A percentile compares a stretch with the other conserved stretches of the same genome.
These are phyloP conservation scores for Psidium guajava DNA, from an alignment of 345 rosid genomes.

Conservation along the genomic window DNA sequence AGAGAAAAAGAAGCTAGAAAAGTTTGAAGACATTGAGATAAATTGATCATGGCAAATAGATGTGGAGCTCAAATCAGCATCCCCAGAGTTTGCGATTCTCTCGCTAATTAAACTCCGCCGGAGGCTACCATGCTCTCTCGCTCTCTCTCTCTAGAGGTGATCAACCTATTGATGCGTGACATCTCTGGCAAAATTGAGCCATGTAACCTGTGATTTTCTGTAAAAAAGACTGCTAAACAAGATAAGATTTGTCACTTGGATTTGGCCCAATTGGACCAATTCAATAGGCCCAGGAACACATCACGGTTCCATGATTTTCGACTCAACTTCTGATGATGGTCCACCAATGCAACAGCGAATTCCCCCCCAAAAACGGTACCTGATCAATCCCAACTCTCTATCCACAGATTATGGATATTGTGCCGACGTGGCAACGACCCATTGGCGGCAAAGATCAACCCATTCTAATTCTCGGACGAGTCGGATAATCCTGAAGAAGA, in stretches of 20 bases:
- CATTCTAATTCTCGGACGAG: neutral
- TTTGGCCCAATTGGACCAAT: neutral
- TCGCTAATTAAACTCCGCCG: neutral
- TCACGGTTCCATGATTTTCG: neutral
- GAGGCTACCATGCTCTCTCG: neutral
- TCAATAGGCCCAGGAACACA: neutral
- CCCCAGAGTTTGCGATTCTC: neutral
- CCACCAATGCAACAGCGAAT: neutral
- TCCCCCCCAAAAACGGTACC: neutral
- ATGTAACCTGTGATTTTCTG: neutral
- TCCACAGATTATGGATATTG: slow-evolving; percentile 1
- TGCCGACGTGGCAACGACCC: neutral
- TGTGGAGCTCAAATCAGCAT: neutral
- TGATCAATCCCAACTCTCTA: neutral
- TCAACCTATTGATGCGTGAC: neutral
- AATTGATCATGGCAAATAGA: neutral
- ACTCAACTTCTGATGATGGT: neutral
- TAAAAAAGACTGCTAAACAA: neutral
- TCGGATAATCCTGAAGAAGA: neutral
- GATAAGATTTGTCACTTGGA: neutral
- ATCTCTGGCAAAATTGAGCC: neutral
- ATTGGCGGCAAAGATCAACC: slow-evolving; percentile 13
- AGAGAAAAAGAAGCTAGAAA: neutral
- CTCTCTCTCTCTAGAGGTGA: neutral
- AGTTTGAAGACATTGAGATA: neutral